These are phyloP conservation scores for Cerioporus squamosus DNA, from an alignment of 1,284 basidiomycete species.

Conservation along the genomic window DNA sequence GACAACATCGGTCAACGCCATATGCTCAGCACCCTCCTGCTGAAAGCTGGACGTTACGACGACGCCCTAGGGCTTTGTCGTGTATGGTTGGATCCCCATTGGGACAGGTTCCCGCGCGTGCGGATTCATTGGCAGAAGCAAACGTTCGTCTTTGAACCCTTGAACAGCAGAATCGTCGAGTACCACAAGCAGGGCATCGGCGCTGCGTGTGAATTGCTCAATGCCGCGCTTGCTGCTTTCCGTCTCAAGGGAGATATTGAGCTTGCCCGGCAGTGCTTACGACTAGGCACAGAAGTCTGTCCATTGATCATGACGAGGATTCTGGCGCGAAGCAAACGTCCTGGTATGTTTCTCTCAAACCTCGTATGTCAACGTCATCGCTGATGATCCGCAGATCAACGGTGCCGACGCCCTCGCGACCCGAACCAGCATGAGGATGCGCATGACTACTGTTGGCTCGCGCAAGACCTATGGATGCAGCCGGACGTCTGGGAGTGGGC, in stretches of 20 bases:
- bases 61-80: slow-evolving; percentile 37
- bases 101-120: slow-evolving; percentile 18
- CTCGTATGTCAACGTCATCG: neutral
- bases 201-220: slow-evolving; percentile 31
- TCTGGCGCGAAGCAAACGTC: slow-evolving; percentile 25
- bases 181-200: slow-evolving; percentile 16
- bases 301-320: slow-evolving; percentile 42
- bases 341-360: neutral
- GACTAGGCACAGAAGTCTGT: slow-evolving; percentile 35
- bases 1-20: slow-evolving; percentile 36
- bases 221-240: slow-evolving; percentile 44
- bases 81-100: slow-evolving; percentile 25
- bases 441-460: slow-evolving; percentile 47
- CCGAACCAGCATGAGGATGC: slow-evolving; percentile 42
- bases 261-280: slow-evolving; percentile 42
- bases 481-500: slow-evolving; percentile 45
- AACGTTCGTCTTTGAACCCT: slow-evolving; percentile 8
- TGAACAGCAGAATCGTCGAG: slow-evolving; percentile 16
- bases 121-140: slow-evolving; percentile 27
- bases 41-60: slow-evolving; percentile 26
- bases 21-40: slow-evolving; percentile 35
- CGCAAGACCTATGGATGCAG: slow-evolving; percentile 46
- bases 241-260: slow-evolving; percentile 41
- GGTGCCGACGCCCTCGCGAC: slow-evolving; percentile 34
- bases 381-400: slow-evolving; percentile 25